Base-by-base conservation (phyloP, 2,329 filamentous ascomycete species). In the Xylaria arbuscula region DNA sequence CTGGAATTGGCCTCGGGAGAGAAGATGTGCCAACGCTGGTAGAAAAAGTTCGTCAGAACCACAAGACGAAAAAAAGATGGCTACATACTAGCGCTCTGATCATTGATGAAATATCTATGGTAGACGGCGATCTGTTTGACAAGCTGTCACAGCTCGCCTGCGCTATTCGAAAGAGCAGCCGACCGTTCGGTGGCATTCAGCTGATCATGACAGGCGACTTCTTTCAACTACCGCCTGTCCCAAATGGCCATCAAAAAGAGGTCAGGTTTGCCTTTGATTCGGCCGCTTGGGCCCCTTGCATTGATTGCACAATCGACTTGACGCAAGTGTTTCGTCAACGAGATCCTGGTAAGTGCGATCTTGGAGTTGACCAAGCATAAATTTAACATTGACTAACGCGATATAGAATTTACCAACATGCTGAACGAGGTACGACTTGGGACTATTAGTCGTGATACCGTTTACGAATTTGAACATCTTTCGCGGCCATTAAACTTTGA, bases 81-180 rank as follows among this genome's bases (percentile, higher is more conserved):
- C 82, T 97, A 72, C 89, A 90, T 64, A 97, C 94, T 0, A 97
- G 94, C 76, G 89, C 93, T 11, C 86, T 99, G 28, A 87, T 99
- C 73, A 88, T 99, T 74, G 96, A 99, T 80, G 96, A 99, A 78
- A 90, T 99, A 3, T 98, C 96, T 13, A 99, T 99, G 97, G 94
- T 99, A 3, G 96, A 99, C 75, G 96, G 93, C 0, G 94, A 98
- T 40, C 85, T 99, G 0, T 99, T 98, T 73, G 96, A 99, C 83
- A 99, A 99, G 80, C 86, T 99, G 19, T 94, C 97, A 70, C 88
- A 92, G 69, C 92, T 99, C 72, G 95, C 94, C 15, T 88, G 95
- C 64, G 89, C 86, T 3, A 89, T 99, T 70, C 89, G 94, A 62
- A 97, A 97, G 77, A 98, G 97, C 74, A 94, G 93, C 10, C 88